Base-by-base conservation (phyloP, 2,329 filamentous ascomycete species). In the Paecilomyces formosus region DNA sequence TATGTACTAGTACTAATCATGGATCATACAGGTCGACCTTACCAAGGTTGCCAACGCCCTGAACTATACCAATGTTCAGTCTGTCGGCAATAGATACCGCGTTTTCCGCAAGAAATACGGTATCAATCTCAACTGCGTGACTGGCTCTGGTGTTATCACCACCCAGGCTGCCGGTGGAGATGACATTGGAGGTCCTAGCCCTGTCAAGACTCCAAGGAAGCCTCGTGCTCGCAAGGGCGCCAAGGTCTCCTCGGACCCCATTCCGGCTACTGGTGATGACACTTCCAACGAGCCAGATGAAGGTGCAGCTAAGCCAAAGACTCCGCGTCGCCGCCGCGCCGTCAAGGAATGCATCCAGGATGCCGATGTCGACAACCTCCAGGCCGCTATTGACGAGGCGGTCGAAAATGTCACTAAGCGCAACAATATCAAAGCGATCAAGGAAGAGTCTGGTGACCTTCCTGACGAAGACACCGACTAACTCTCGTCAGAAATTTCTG, bases 11-110 rank as follows among this genome's bases (percentile, higher is more conserved):
- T n/a, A n/a, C n/a, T 52, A 24, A 52, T 15, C 18, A 18, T 13
- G 13, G 5, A 24, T 26, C 21, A 28, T 26, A 15, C 51, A 72
- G 70, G 63, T 73, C 18, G 68, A 71, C 31, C 59, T 70, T 22
- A 35, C 31, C 15, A 62, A 61, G 1, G 68, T 72, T 12, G 68
- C 65, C 7, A 52, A 58, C 9, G 61, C 62, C 0, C 35, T 73
- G 7, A 62, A 61, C 0, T 72, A 73, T 57, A 64, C 56, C 55
- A 72, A 72, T 55, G 58, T 63, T 12, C 59, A 54, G 6, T 71
- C 67, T 0, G 66, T 66, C 6, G 65, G 60, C 1, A 73, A 73
- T 55, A 65, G 70, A 12, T 65, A 69, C 30, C 60, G 66, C 21
- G 24, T 54, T 1, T 30, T 73, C 9, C 63, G 65, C 21, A 70